Base-by-base conservation (phyloP, 805 yeast species). In the Metschnikowia colocasiae region DNA sequence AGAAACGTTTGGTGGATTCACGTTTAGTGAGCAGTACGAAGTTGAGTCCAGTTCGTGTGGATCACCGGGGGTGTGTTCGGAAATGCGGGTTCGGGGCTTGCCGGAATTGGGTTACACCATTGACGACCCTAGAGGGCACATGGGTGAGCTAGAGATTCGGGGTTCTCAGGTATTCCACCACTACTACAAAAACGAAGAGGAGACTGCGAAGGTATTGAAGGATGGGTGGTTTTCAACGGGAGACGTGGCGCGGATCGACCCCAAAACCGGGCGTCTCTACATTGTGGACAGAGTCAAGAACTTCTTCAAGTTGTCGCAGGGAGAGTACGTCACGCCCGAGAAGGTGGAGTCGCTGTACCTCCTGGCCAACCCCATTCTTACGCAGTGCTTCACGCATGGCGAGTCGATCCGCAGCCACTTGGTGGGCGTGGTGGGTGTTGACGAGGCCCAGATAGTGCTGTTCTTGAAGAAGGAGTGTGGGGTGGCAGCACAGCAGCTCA, bases 231-330 rank as follows among this genome's bases (percentile, higher is more conserved):
- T 79, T 61, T 61, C 65, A 36, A 79, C 85, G 4, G 85, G 85
- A 25, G 91, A 84, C 61, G 57, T 54, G 16, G 59, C 56, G 1
- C 46, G 58, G 3, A 52, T 56, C 26, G 48, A 50, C 34, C 45
- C 49, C 1, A 47, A 52, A 1, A 64, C 68, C 6, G 87, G 90
- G 10, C 73, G 83, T 40, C 61, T 86, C 20, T 69, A 64, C 42
- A 81, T 85, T 13, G 49, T 55, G 19, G 94, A 86, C 59, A 73
- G 94, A 51, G 89, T 85, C 33, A 85, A 85, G 70, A 86, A 85
- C 66, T 85, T 85, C 67, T 85, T 85, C 73, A 85, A 85, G 53
- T 66, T 71, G 53, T 60, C 75, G 6, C 75, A 71, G 53, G 76
- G 76, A 47, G 76, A 71, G 64, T 85, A 85, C 62, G 78, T 85